Conservation (phyloP, 768 basidiomycete species). For the Porphyrellus cyaneotinctus region DNA sequence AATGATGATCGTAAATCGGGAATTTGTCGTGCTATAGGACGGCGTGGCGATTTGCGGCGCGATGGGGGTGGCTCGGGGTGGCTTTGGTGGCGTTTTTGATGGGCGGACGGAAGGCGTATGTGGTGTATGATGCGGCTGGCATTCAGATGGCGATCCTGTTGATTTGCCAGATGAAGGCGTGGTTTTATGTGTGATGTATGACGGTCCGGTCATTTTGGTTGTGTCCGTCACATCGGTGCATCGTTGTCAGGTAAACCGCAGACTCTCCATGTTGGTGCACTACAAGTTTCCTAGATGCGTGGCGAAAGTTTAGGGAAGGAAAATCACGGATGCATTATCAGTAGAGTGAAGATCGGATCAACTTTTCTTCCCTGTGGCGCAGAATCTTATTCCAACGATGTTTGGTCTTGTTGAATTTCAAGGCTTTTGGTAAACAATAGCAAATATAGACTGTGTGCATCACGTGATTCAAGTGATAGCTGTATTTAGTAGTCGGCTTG, state of each 20-base stretch:
- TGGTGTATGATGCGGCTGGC: conserved; percentile 61
- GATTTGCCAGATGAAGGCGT: conserved; percentile 2
- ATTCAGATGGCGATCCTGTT: conserved; percentile 23
- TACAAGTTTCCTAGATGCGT: no score
- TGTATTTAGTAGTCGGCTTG: background rate
- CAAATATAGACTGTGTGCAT: no score
- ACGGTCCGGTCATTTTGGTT: background rate
- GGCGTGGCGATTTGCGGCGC: conserved; percentile 25
- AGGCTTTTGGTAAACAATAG: background rate
- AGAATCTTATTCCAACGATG: background rate
- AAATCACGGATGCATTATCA: no score
- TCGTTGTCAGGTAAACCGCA: no score
- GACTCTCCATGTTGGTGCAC: no score
- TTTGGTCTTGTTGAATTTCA: background rate
- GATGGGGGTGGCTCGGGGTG: conserved; percentile 52
- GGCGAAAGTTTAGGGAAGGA: no score
- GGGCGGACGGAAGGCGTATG: conserved; percentile 64
- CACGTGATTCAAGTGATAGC: conserved; percentile 6
- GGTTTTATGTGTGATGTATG: conserved; percentile 1
- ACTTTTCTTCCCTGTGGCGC: no score
- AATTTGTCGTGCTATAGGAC: conserved; percentile 6
- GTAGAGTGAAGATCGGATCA: no score
- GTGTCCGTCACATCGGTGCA: no score
- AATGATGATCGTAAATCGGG: background rate
- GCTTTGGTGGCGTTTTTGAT: conserved; percentile 55